Evolutionary conservation across 495 filamentous ascomycete genomes (phyloP).

Genomic region (Penicillium cinerascens): DNA sequence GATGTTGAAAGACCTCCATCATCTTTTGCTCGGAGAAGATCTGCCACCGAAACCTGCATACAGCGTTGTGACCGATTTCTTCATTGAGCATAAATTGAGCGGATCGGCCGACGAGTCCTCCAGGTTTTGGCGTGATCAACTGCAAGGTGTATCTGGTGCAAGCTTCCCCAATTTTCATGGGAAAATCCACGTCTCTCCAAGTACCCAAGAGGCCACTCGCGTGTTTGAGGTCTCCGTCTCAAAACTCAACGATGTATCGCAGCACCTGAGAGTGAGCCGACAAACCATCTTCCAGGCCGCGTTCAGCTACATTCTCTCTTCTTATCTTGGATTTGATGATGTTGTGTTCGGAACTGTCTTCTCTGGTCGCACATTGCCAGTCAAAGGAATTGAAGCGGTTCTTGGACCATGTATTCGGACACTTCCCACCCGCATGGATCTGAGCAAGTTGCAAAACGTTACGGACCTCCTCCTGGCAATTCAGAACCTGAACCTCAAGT

Average conservation of each 20-base stretch:
- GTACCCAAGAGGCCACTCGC: constrained; percentile 33
- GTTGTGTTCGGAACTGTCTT: constrained; percentile 68
- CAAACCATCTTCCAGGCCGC: constrained; percentile 69
- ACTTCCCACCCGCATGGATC: constrained; percentile 60
- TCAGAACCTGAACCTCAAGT: constrained; percentile 57
- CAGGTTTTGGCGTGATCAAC: constrained; percentile 63
- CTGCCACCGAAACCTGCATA: constrained; percentile 26
- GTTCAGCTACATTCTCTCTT: constrained; percentile 57
- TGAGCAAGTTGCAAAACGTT: constrained; percentile 42
- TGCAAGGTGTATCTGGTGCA: constrained; percentile 35
- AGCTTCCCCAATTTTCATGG: constrained; percentile 29
- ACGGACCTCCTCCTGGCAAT: constrained; percentile 56
- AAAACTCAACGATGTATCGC: constrained; percentile 28
- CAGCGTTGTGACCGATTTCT: constrained; percentile 23
- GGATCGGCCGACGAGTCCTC: constrained; percentile 45
- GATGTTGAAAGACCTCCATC: constrained; percentile 59
- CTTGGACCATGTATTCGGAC: constrained; percentile 70
- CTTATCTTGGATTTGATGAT: constrained; percentile 58
- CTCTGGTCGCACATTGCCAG: constrained; percentile 67
- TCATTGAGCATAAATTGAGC: constrained; percentile 33
- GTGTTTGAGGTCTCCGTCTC: constrained; percentile 18
- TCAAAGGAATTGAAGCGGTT: constrained; percentile 63
- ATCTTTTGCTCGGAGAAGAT: constrained; percentile 23
- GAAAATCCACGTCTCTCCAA: constrained; percentile 2
- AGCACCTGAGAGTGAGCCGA: constrained; percentile 29